Percentiles rank a stretch among this genome's conserved stretches.
Conservation (phyloP, 331 rosid species). For the Saraca asoca region DNA sequence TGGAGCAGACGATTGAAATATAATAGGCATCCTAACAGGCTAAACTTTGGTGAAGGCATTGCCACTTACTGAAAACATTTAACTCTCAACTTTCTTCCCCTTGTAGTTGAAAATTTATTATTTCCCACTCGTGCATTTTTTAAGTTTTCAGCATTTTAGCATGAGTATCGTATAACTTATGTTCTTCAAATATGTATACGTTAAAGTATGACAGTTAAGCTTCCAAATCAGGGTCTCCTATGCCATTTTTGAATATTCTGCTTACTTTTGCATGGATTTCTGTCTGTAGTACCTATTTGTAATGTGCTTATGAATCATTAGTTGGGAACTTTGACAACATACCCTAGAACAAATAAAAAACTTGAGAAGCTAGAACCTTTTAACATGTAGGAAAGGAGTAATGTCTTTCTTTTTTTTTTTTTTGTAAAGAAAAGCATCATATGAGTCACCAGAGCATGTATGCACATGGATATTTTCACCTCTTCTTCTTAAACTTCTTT, state of each 20-base stretch:
- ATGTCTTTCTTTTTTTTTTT: constrained; percentile 12
- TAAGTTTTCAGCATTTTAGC: neutral
- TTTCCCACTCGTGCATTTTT: neutral
- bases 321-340: neutral
- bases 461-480: neutral
- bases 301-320: constrained; percentile 9
- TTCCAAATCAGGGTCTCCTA: constrained; percentile 13
- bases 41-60: constrained; percentile 1
- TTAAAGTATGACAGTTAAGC: constrained; percentile 3
- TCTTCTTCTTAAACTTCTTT: constrained; percentile 1
- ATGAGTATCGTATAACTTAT: constrained; percentile 3
- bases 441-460: neutral
- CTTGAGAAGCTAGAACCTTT: constrained; percentile 15
- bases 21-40: neutral
- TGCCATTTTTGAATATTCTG: neutral
- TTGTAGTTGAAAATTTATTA: neutral
- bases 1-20: constrained; percentile 8
- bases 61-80: neutral
- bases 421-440: neutral
- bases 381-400: constrained; percentile 1
- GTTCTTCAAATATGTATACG: constrained; percentile 1
- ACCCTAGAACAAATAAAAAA: neutral
- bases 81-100: constrained; percentile 12
- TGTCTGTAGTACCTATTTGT: too few relatives aligned
- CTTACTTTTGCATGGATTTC: neutral